Evolutionary conservation across 768 basidiomycete genomes (phyloP), one percentile per base, ranked within the genome.

Genomic region (Phaeotremella skinneri): DNA sequence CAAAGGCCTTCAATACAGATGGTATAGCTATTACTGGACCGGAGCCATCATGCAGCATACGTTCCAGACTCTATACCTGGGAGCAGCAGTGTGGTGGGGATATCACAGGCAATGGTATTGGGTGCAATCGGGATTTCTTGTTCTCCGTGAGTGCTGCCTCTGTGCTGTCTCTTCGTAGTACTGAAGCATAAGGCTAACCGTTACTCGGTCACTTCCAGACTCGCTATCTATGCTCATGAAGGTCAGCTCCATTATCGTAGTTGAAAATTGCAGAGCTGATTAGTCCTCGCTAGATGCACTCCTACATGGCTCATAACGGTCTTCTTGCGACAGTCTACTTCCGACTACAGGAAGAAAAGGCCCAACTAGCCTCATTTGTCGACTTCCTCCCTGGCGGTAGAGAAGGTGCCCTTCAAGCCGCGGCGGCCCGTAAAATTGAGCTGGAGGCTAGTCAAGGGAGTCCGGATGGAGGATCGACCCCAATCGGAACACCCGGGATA

Each of bases 51-150:
- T 97, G 0, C 96, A 99, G 70, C 92, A 98, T 77, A 25, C 81
- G 13, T 81, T 86, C 50, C 94, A 98, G 78, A 83, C 87, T 0
- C 68, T 78, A 0, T 83, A 91, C 30, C 81, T 98, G n/a, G 82
- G 81, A 39, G 78, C 81, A 9, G 87, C 88, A 2, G 82, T 98
- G 30, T 85, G 82, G 45, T 97, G 93, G 92, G 96, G 92, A 0
- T 93, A 90, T 73, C 85, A 93, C 65, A 79, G 91, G 51, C 83
- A 91, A 68, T 97, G 93, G 93, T 91, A 91, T 32, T 97, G 93
- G 93, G 93, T 97, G 4, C 93, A 97, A 73, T 65, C 72, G n/a
- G 77, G 77, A 6, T 77, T 76, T 62, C 60, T 78, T 26, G 75
- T 76, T 0, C 58, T 78, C 2, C 77, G 75, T 76, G 58, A 71